Evolutionary conservation across 768 basidiomycete species (phyloP).

Genomic region (Amanita phalloides): DNA sequence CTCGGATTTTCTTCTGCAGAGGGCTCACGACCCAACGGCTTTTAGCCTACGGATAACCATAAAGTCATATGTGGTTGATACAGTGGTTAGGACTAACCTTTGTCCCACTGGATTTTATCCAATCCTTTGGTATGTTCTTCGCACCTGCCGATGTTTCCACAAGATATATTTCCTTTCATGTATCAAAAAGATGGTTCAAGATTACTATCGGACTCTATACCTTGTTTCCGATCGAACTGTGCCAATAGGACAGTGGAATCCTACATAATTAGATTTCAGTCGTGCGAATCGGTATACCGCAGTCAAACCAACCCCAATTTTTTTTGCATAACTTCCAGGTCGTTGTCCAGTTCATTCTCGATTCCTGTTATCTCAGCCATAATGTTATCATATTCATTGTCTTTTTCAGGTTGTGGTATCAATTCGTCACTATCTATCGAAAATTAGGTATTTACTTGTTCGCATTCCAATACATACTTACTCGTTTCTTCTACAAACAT

Average conservation of each 20-base stretch:
- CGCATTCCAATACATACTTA: conserved; percentile 14
- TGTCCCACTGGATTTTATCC: conserved; percentile 72
- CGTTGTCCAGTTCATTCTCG: conserved; percentile 61
- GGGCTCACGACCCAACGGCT: conserved; percentile 72
- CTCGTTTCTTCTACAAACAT: conserved; percentile 65
- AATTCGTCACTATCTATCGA: conserved; percentile 54
- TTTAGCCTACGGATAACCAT: conserved; percentile 36
- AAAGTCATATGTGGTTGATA: not conserved
- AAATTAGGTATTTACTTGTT: not conserved
- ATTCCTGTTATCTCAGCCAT: conserved; percentile 57
- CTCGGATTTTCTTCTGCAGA: conserved; percentile 58
- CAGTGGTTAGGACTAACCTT: conserved; percentile 41
- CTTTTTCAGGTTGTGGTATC: conserved; percentile 75
- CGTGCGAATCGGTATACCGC: not conserved
- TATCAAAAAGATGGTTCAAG: not conserved
- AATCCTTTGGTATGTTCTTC: conserved; percentile 67
- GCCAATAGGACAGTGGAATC: conserved; percentile 25
- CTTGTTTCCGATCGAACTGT: conserved; percentile 79
- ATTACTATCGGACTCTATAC: conserved; percentile 20
- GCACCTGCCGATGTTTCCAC: conserved; percentile 57
- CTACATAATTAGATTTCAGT: conserved; percentile 11
- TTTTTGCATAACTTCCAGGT: conserved; percentile 56
- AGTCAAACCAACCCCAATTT: conserved; percentile 44
- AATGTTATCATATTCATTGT: conserved; percentile 74
- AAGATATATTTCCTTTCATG: conserved; percentile 75